A percentile compares a stretch with the other conserved stretches of the same genome.
Evolutionary conservation across 208 protist genomes (phyloP).

Genomic region (Acanthamoeba rhysodes): DNA sequence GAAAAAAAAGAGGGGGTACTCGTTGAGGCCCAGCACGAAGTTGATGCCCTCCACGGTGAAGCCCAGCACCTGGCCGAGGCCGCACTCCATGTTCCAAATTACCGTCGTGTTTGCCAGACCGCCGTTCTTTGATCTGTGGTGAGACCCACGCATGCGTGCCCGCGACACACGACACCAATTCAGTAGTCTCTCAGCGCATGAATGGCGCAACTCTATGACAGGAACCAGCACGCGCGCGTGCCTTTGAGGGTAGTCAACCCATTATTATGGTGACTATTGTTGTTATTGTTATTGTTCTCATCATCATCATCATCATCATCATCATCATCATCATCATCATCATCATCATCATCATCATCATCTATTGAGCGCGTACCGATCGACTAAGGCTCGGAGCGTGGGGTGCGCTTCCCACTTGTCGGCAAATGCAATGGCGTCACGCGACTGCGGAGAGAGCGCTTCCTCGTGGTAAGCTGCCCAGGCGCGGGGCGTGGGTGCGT

Average conservation of each 20-base stretch:
- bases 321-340: background rate
- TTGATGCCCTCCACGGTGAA: slow-evolving; percentile 82
- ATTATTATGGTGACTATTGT: too few species aligned
- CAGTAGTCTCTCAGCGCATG: too few species aligned
- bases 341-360: background rate
- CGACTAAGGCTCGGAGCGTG: background rate
- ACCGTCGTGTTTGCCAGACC: slow-evolving; percentile 63
- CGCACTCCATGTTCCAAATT: slow-evolving; percentile 80
- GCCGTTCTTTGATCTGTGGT: background rate
- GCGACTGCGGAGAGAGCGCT: background rate
- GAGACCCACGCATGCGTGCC: too few species aligned
- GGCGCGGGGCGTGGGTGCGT: too few species aligned
- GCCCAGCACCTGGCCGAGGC: slow-evolving; percentile 76
- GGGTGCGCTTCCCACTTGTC: slow-evolving; percentile 22
- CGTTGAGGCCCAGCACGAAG: slow-evolving; percentile 67
- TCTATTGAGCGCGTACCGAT: background rate
- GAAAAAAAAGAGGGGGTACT: slow-evolving; percentile 55
- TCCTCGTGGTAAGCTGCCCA: background rate
- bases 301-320: too few species aligned
- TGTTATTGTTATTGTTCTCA: too few species aligned
- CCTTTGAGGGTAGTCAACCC: too few species aligned
- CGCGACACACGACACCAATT: too few species aligned
- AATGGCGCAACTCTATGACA: too few species aligned
- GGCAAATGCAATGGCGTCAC: slow-evolving; percentile 14
- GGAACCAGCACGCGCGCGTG: too few species aligned